phyloP scores from a whole-genome alignment of 345 rosid species.

The Pseudoturritis turrita region DNA sequence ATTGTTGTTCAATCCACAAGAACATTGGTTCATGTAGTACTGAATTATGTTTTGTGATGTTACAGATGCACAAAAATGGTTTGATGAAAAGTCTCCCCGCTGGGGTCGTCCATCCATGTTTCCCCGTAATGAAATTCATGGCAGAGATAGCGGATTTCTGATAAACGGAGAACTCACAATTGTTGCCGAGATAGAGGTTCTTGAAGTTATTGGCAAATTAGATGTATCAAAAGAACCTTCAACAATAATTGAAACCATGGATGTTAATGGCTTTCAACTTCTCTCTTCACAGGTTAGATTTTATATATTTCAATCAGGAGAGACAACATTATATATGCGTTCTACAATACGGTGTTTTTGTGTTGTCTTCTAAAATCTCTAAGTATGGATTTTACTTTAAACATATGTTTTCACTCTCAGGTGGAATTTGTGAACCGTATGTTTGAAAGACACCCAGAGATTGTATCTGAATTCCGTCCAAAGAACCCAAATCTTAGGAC shows the following conservation, averaged over 20 bases:
- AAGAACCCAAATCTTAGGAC: constrained; percentile 8
- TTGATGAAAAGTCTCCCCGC: background rate
- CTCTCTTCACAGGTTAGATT: background rate
- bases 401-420: background rate
- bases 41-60: background rate
- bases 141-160: background rate
- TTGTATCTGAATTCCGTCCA: constrained; percentile 3
- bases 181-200: constrained; percentile 50
- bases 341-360: background rate
- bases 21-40: too few species aligned
- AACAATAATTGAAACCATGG: too few species aligned
- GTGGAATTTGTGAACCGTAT: background rate
- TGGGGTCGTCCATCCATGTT: background rate
- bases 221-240: background rate
- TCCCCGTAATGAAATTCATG: background rate
- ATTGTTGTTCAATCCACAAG: too few species aligned
- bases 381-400: background rate
- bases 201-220: constrained; percentile 16
- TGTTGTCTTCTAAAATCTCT: too few species aligned
- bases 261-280: background rate
- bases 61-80: background rate
- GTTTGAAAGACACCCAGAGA: constrained; percentile 22
- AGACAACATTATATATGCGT: background rate
- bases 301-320: background rate
- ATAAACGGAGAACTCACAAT: constrained; percentile 50